These are phyloP conservation scores for Phialophora verrucosa DNA, from an alignment of 2,329 filamentous ascomycete genomes.

Conservation along the genomic window DNA sequence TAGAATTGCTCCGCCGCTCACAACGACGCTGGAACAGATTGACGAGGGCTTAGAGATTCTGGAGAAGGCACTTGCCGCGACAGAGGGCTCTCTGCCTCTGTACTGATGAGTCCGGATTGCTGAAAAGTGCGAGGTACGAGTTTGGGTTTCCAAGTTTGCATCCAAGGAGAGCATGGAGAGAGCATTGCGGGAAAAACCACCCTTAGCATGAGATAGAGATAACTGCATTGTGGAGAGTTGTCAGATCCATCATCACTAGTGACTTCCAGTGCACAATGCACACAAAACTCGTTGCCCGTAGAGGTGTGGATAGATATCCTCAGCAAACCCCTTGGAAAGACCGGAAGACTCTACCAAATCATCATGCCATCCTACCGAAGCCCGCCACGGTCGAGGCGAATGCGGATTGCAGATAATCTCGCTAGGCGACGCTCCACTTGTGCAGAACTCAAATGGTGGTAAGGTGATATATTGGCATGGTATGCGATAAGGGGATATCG, in stretches of 20 bases:
- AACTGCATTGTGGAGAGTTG: conserved; percentile 1
- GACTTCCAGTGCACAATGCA: background rate
- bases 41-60: conserved; percentile 20
- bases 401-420: conserved; percentile 1
- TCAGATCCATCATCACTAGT: background rate
- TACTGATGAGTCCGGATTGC: background rate
- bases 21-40: conserved; percentile 19
- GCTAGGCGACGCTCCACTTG: background rate
- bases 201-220: conserved; percentile 12
- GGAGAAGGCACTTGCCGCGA: conserved; percentile 13
- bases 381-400: background rate
- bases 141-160: background rate
- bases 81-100: conserved; percentile 1
- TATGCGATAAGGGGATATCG: background rate
- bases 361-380: background rate
- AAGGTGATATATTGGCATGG: background rate
- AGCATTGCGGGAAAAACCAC: conserved; percentile 4
- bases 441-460: background rate
- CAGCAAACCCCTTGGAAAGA: background rate
- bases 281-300: background rate
- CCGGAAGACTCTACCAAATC: conserved; percentile 2
- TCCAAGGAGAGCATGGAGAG: background rate
- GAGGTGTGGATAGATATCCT: background rate
- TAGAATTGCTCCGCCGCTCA: conserved; percentile 60
- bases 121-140: too few relatives aligned